These are phyloP conservation scores for Podospora tetraspora DNA, from an alignment of 495 filamentous ascomycete species.

Conservation along the genomic window DNA sequence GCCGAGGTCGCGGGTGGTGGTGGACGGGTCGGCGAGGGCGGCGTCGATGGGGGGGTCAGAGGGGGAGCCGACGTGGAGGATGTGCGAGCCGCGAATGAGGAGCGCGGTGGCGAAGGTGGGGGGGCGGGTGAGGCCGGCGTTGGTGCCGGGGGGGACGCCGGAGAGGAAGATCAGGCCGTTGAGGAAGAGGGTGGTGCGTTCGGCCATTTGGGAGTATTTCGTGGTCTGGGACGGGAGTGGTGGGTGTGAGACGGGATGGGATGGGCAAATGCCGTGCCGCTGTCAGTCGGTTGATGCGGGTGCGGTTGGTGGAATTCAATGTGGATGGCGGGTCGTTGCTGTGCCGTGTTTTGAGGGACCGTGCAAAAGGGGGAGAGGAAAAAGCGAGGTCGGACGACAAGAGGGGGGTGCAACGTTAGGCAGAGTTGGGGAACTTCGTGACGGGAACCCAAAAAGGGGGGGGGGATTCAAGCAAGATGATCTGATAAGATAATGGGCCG, in stretches of 20 bases:
- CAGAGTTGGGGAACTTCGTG: not conserved
- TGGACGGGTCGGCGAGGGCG: constrained; percentile 27
- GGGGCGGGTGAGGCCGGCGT: constrained; percentile 21
- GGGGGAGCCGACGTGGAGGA: constrained; percentile 40
- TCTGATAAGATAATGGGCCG: constrained; percentile 8
- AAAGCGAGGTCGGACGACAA: not conserved
- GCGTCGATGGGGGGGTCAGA: constrained; percentile 30
- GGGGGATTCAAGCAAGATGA: not conserved
- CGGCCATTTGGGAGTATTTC: constrained; percentile 5
- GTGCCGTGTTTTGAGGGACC: constrained; percentile 2
- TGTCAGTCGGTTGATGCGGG: not conserved
- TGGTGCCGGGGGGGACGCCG: constrained; percentile 23
- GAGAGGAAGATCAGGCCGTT: constrained; percentile 29
- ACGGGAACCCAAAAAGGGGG: not conserved
- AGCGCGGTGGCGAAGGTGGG: constrained; percentile 37
- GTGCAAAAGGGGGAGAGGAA: not conserved
- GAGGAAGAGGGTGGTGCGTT: constrained; percentile 29
- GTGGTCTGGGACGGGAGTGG: constrained; percentile 10
- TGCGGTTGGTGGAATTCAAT: not conserved
- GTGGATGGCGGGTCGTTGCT: not conserved
- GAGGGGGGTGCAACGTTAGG: not conserved
- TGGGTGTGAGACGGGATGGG: not conserved
- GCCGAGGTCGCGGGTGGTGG: constrained; percentile 42
- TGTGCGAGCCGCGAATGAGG: constrained; percentile 32
- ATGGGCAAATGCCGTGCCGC: not conserved